Evolutionary conservation across 495 filamentous ascomycete genomes (phyloP), one percentile per base, ranked within the genome.

Genomic region (Annulohypoxylon bovei): DNA sequence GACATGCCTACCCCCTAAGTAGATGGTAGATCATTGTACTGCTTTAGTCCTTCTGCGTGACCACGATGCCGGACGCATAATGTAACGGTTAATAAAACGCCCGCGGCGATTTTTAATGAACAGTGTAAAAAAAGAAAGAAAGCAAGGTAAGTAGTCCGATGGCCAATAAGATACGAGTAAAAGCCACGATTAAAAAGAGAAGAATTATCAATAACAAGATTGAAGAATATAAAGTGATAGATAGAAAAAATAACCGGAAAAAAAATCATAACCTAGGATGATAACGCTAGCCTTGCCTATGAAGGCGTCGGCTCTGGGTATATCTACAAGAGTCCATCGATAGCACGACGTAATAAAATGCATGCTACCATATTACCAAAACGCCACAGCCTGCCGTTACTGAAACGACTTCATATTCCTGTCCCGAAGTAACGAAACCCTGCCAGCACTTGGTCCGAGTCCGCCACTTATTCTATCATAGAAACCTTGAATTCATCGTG

Each of bases 401-500:
- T 49, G 73, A 75, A 68, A 72, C 70, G 69, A 75, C 72, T 57
- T 47, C 65, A 70, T 59, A 69, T 71, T 50, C 67, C 67, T 57
- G 53, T 75, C 68, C 73, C 69, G 20, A 53, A 62, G 65, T 65
- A 75, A 74, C 67, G 73, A 67, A 72, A 66, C 75, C 68, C 73
- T 75, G 62, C 75, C 75, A 77, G 75, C 75, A 74, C 75, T 77
- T 77, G 75, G 75, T 77, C 64, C 70, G 75, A 77, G 75, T 75
- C 72, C 73, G 73, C 65, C 65, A 70, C 73, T 60, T 62, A 32
- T 40, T 75, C 68, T 77, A 77, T 77, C 46, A 50, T 65, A 55
- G 47, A 68, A 65, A 65, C 59, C 46, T 56, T 60, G 33, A 50
- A 67, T 61, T 64, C 64, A 50, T 53, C 69, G 30, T 65, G 52